Evolutionary conservation across 768 basidiomycete species (phyloP).

Genomic region (Tremella mesenterica): DNA sequence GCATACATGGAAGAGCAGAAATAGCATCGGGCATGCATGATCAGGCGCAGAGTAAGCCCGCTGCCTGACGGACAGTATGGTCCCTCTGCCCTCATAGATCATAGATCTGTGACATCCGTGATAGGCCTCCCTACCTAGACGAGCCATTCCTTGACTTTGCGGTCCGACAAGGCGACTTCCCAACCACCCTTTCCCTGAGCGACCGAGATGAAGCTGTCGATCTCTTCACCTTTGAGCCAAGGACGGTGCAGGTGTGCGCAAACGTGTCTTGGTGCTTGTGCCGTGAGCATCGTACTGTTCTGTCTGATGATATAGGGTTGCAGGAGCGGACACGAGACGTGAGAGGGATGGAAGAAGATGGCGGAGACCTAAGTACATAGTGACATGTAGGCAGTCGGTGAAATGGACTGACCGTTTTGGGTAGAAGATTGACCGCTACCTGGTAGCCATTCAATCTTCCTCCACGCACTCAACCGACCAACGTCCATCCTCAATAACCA

Average conservation of each 20-base stretch:
- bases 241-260: background rate
- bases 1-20: no score
- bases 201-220: background rate
- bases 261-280: background rate
- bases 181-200: background rate
- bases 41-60: no score
- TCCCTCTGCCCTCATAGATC: no score
- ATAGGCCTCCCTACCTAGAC: no score
- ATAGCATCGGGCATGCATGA: no score
- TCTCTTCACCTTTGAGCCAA: background rate
- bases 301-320: no score
- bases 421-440: background rate
- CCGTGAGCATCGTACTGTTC: background rate
- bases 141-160: background rate
- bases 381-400: no score
- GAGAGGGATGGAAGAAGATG: slow-evolving; percentile 5
- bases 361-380: no score
- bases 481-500: slow-evolving; percentile 37
- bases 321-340: background rate
- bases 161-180: background rate
- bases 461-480: slow-evolving; percentile 32
- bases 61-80: no score
- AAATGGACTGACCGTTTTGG: background rate
- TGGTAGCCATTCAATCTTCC: slow-evolving; percentile 41
- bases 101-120: no score